Evolutionary conservation across 2,329 filamentous ascomycete genomes (phyloP).

Genomic region (Talaromyces islandicus): DNA sequence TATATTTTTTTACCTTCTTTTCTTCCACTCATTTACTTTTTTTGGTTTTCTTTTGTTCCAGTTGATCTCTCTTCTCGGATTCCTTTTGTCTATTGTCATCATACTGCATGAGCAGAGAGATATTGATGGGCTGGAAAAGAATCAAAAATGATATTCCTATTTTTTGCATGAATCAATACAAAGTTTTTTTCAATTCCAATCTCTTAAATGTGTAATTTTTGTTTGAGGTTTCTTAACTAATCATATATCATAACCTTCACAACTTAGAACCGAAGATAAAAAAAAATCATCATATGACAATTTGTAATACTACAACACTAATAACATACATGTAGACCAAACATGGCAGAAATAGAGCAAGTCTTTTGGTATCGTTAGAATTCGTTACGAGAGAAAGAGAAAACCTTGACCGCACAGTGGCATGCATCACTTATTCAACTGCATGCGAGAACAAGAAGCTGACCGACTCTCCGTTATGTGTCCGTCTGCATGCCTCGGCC

Average conservation of each 20-base stretch:
- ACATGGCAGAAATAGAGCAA: background rate
- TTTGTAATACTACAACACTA: background rate
- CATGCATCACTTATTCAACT: conserved; percentile 20
- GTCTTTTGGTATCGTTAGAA: conserved; percentile 16
- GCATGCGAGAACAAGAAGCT: conserved; percentile 47
- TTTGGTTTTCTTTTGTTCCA: conserved; percentile 4
- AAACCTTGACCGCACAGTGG: background rate
- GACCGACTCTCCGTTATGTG: conserved; percentile 48
- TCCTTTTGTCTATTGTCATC: background rate
- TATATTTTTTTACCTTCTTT: background rate
- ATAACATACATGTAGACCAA: background rate
- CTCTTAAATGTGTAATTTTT: no score
- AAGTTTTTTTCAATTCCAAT: background rate
- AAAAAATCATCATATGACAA: background rate
- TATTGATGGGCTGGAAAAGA: conserved; percentile 11
- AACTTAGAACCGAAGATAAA: no score
- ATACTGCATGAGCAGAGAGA: conserved; percentile 4
- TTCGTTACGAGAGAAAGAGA: conserved; percentile 12
- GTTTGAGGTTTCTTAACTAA: no score
- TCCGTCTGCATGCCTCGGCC: conserved; percentile 44
- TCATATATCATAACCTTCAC: no score
- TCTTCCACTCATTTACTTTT: conserved; percentile 3
- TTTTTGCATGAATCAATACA: conserved; percentile 7
- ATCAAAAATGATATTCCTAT: conserved; percentile 10
- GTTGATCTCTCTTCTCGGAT: conserved; percentile 4